These are phyloP conservation scores for Pisolithus tinctorius DNA, from an alignment of 768 basidiomycete genomes.

Conservation along the genomic window DNA sequence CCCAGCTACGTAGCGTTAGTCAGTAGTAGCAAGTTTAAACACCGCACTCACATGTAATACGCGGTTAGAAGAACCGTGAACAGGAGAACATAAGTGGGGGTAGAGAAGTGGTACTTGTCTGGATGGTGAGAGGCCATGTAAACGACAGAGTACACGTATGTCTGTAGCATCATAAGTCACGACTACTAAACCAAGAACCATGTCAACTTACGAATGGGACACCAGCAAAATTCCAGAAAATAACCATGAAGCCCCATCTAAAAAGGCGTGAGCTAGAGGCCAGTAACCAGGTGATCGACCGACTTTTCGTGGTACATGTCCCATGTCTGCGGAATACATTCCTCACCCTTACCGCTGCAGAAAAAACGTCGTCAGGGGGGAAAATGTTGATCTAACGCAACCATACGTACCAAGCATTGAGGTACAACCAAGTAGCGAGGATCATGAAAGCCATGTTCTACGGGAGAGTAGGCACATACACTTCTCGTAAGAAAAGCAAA, in stretches of 20 bases:
- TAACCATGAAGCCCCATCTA: conserved; percentile 93
- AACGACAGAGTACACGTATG: conserved; percentile 95
- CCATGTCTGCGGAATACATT: conserved; percentile 96
- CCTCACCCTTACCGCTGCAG: conserved; percentile 80
- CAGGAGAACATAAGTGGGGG: conserved; percentile 62
- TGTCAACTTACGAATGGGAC: conserved; percentile 73
- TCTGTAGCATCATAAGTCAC: conserved; percentile 34
- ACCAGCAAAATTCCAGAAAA: conserved; percentile 96
- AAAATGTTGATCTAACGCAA: background rate
- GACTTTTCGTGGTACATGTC: conserved; percentile 99
- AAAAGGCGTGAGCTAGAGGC: conserved; percentile 1
- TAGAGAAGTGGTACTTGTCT: conserved; percentile 79
- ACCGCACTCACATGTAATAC: conserved; percentile 70
- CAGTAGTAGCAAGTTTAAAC: background rate
- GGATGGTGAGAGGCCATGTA: conserved; percentile 97
- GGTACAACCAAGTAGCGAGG: conserved; percentile 90
- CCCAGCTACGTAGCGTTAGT: conserved; percentile 56
- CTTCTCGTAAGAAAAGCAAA: background rate
- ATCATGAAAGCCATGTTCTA: conserved; percentile 98
- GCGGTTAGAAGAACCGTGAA: conserved; percentile 73
- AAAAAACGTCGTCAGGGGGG: conserved; percentile 2
- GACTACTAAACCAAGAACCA: background rate
- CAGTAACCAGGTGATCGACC: conserved; percentile 9
- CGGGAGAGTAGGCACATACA: background rate
- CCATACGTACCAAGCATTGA: conserved; percentile 77